A percentile compares a stretch with the other conserved stretches of the same genome.
Evolutionary conservation across 2,329 filamentous ascomycete species (phyloP).

Genomic region (Fusarium sp.): DNA sequence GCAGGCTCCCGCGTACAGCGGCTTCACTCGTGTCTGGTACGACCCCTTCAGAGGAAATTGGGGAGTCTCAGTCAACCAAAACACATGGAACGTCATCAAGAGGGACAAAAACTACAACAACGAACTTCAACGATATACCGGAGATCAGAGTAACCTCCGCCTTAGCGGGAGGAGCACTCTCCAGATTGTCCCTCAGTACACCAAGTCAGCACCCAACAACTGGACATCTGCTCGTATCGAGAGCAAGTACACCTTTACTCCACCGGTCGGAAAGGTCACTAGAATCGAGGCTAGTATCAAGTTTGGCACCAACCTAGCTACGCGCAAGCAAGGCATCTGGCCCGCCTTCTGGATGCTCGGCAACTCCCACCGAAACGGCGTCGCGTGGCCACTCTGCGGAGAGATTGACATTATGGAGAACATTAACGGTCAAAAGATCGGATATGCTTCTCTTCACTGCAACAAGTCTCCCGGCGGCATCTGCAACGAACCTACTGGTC

Average conservation of each 20-base stretch:
- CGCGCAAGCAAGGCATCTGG: slow-evolving; percentile 65
- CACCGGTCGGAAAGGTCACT: slow-evolving; percentile 56
- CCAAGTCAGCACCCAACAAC: slow-evolving; percentile 45
- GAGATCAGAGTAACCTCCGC: slow-evolving; percentile 59
- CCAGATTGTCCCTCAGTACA: slow-evolving; percentile 61
- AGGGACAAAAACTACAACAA: slow-evolving; percentile 60
- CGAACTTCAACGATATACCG: slow-evolving; percentile 62
- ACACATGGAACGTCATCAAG: slow-evolving; percentile 55
- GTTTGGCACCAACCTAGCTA: slow-evolving; percentile 54
- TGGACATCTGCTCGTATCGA: slow-evolving; percentile 69
- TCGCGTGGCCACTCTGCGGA: slow-evolving; percentile 62
- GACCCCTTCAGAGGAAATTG: slow-evolving; percentile 55
- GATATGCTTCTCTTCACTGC: slow-evolving; percentile 64
- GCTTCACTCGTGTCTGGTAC: slow-evolving; percentile 54
- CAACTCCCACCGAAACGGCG: slow-evolving; percentile 58
- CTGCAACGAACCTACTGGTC: slow-evolving; percentile 63
- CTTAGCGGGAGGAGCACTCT: slow-evolving; percentile 61
- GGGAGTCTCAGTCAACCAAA: slow-evolving; percentile 47
- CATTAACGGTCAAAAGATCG: slow-evolving; percentile 60
- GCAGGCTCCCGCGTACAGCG: slow-evolving; percentile 52
- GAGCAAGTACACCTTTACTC: slow-evolving; percentile 59
- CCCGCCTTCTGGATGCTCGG: slow-evolving; percentile 69
- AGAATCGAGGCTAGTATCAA: slow-evolving; percentile 59
- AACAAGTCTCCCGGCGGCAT: slow-evolving; percentile 55
- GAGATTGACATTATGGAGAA: slow-evolving; percentile 70